These are phyloP conservation scores for Daedaleopsis sinensis DNA, from an alignment of 768 basidiomycete species.

Conservation along the genomic window DNA sequence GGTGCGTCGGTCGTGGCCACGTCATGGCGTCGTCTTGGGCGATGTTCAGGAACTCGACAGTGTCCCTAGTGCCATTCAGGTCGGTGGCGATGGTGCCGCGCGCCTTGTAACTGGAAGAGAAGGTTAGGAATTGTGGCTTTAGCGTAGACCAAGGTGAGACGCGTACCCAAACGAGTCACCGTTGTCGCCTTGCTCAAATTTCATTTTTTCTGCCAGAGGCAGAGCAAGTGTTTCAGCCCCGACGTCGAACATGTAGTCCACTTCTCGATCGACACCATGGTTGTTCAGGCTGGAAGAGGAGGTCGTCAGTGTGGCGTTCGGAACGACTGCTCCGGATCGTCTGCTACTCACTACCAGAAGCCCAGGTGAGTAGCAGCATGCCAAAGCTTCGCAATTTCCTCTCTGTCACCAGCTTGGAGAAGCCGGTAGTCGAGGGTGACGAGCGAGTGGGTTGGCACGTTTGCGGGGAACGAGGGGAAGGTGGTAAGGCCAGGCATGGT, in stretches of 20 bases:
- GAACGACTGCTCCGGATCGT: background rate
- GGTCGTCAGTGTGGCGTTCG: background rate
- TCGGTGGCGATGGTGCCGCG: slow-evolving; percentile 65
- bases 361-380: slow-evolving; percentile 59
- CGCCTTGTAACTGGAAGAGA: slow-evolving; percentile 55
- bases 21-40: slow-evolving; percentile 70
- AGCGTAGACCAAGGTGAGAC: background rate
- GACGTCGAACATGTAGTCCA: slow-evolving; percentile 55
- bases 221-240: slow-evolving; percentile 56
- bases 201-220: slow-evolving; percentile 58
- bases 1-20: slow-evolving; percentile 54
- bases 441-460: slow-evolving; percentile 56
- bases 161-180: slow-evolving; percentile 44
- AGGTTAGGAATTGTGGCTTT: background rate
- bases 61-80: slow-evolving; percentile 56
- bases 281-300: slow-evolving; percentile 49
- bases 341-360: slow-evolving; percentile 65
- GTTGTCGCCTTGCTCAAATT: slow-evolving; percentile 57
- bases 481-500: slow-evolving; percentile 33
- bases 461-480: slow-evolving; percentile 50
- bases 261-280: slow-evolving; percentile 53
- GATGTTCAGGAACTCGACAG: slow-evolving; percentile 66
- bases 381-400: slow-evolving; percentile 57
- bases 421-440: slow-evolving; percentile 58
- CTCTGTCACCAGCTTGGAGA: slow-evolving; percentile 41